Evolutionary conservation across 306 rosid genomes (phyloP).

Genomic region (Pyrus pyrifolia): DNA sequence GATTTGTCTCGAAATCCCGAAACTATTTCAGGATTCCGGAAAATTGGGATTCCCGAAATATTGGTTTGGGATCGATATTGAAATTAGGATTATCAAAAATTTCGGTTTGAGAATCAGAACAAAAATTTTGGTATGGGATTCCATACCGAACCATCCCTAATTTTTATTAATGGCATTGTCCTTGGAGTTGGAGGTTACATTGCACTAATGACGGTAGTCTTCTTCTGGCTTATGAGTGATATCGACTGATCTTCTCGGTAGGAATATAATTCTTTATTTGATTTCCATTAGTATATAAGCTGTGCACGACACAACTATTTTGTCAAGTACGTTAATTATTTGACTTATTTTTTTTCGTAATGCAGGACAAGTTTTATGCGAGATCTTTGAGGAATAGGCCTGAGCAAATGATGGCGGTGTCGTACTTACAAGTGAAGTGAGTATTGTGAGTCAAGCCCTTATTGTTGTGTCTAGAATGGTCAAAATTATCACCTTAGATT

Average conservation of each 20-base stretch:
- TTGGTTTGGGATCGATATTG: too few species aligned
- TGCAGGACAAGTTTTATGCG: constrained; percentile 59
- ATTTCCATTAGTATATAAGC: not conserved
- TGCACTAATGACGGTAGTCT: constrained; percentile 92
- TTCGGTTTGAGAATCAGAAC: too few species aligned
- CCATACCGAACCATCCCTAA: not conserved
- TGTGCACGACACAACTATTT: not conserved
- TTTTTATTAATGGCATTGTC: constrained; percentile 90
- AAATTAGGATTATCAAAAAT: too few species aligned
- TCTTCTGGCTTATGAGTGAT: constrained; percentile 72
- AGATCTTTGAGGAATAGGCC: constrained; percentile 16
- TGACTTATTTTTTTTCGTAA: constrained; percentile 1
- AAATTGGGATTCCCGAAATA: too few species aligned
- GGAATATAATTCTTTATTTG: not conserved
- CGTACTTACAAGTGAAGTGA: constrained; percentile 77
- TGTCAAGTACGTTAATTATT: not conserved
- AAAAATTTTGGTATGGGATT: too few species aligned
- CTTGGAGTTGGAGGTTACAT: constrained; percentile 67
- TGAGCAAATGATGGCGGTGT: constrained; percentile 86
- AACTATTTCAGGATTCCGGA: too few species aligned
- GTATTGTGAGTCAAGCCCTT: too few species aligned
- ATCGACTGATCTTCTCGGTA: constrained; percentile 68
- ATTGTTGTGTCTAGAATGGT: too few species aligned
- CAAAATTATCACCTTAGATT: too few species aligned
- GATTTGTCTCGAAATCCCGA: too few species aligned